Evolutionary conservation across 768 basidiomycete species (phyloP), one percentile per base, ranked within the genome.

Genomic region (Calvatia gigantea): DNA sequence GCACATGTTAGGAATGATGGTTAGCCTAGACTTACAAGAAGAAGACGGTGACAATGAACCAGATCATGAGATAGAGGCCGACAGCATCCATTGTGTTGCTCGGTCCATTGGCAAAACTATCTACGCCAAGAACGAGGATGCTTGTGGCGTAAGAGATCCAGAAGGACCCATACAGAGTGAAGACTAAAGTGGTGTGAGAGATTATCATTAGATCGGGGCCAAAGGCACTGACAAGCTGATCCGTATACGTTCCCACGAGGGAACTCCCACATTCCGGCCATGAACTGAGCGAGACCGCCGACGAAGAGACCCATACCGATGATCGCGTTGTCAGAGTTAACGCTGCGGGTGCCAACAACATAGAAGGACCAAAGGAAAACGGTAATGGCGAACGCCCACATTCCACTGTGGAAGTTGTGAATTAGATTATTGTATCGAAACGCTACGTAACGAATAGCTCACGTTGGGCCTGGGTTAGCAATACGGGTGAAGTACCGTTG

Each of bases 241-340:
- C 79, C 80, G 52, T 78, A 83, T 3, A 67, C 68, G 54, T 83
- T 82, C 3, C 77, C 78, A 8, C 71, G 65, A 7, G 74, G 71
- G 59, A 78, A 76, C 64, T 77, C 75, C 83, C 83, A 84, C 79
- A 86, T 84, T 50, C 86, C 86, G 19, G 85, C 86, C 48, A 86
- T 64, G 57, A 87, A 70, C 60, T 86, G 85, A 28, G 71, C 77
- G 9, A 86, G 77, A 56, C 86, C 86, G n/a, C 86, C 86, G 54
- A 77, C 75, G 60, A 77, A 82, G 56, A 84, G 62, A 4, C 83
- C 82, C 82, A 87, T 83, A 44, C 85, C 86, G 31, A 84, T 70
- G 33, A 85, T 73, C 15, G 76, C 73, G 50, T 82, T 82, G 42
- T 77, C 75, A 1, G 58, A 62, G 17, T 56, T 47, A 41, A 83